Conservation (phyloP, 2,329 filamentous ascomycete species). For the Penicillium glabrum region DNA sequence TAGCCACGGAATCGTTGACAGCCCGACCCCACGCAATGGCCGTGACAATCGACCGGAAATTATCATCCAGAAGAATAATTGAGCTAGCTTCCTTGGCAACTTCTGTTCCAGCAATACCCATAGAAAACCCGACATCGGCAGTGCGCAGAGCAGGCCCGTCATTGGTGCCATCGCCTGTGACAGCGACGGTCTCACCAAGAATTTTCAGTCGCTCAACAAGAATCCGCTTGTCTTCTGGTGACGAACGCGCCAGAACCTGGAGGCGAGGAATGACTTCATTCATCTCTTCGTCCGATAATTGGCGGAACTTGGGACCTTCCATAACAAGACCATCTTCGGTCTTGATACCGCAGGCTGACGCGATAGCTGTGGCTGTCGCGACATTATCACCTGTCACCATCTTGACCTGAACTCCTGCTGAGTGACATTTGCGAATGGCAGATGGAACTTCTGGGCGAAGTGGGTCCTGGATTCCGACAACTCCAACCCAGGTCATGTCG, state of each 20-base stretch:
- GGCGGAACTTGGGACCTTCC: conserved; percentile 68
- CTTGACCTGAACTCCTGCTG: conserved; percentile 68
- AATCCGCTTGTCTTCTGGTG: conserved; percentile 66
- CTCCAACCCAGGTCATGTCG: conserved; percentile 70
- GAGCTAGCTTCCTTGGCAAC: conserved; percentile 69
- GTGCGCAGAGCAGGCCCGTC: conserved; percentile 66
- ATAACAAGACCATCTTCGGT: conserved; percentile 61
- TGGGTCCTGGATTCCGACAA: conserved; percentile 75
- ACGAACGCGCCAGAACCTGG: conserved; percentile 65
- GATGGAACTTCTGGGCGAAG: conserved; percentile 66
- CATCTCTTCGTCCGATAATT: conserved; percentile 60
- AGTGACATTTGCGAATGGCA: conserved; percentile 66
- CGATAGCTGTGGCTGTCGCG: conserved; percentile 71
- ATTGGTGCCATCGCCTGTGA: conserved; percentile 67
- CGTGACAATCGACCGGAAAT: conserved; percentile 65
- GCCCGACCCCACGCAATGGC: conserved; percentile 68
- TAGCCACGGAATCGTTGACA: conserved; percentile 67
- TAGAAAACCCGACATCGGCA: conserved; percentile 67
- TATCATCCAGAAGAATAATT: conserved; percentile 67
- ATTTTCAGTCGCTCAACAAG: conserved; percentile 61
- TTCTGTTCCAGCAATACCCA: conserved; percentile 67
- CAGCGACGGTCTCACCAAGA: conserved; percentile 63
- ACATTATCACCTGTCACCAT: conserved; percentile 75
- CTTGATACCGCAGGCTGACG: conserved; percentile 70
- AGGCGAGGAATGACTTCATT: conserved; percentile 58